Percentiles rank a stretch among this genome's conserved stretches.
Evolutionary conservation across 805 yeast genomes (phyloP).

Genomic region (Lipomyces mesembrius): DNA sequence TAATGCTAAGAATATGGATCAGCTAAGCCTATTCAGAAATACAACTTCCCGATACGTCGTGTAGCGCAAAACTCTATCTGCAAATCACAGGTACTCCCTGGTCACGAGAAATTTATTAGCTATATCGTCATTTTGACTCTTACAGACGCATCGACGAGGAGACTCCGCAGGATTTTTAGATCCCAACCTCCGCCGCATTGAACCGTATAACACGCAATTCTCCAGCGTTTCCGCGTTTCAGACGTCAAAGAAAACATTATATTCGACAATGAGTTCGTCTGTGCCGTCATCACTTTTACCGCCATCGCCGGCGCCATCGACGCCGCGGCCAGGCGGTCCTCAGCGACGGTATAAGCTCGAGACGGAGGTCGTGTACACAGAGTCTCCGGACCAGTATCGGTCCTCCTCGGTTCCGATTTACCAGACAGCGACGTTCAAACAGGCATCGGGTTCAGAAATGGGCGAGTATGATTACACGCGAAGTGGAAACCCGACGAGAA

Average conservation of each 20-base stretch:
- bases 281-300: conserved; percentile 33
- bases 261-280: conserved; percentile 1
- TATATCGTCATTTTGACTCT: neutral
- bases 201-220: neutral
- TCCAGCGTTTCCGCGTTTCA: neutral
- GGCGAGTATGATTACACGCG: conserved; percentile 87
- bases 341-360: conserved; percentile 56
- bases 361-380: conserved; percentile 69
- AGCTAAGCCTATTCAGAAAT: neutral
- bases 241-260: neutral
- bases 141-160: neutral
- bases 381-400: conserved; percentile 69
- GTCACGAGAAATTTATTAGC: neutral
- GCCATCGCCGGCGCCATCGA: conserved; percentile 48
- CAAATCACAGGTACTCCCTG: neutral
- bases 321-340: conserved; percentile 42
- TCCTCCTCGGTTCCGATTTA: conserved; percentile 88
- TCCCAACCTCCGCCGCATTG: neutral
- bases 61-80: conserved; percentile 2
- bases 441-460: conserved; percentile 69
- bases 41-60: neutral
- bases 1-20: neutral
- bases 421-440: conserved; percentile 94
- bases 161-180: neutral
- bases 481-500: conserved; percentile 92